Percentiles rank a stretch among this genome's conserved stretches.
These are phyloP conservation scores for Wickerhamiella galacta DNA, from an alignment of 805 yeast species.

Conservation along the genomic window DNA sequence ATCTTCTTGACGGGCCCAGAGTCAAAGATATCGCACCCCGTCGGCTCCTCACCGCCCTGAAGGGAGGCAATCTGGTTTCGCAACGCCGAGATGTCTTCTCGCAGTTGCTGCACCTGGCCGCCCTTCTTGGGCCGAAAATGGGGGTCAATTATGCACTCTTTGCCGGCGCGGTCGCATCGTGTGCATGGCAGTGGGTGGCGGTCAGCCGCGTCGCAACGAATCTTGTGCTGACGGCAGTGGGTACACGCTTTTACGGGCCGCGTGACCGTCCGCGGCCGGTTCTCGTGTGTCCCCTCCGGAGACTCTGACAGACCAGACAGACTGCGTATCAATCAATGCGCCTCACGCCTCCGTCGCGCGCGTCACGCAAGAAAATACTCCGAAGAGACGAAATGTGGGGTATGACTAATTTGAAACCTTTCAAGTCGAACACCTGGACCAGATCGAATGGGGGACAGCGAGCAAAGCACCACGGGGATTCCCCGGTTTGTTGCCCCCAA, in stretches of 20 bases:
- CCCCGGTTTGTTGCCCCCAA: too few relatives aligned
- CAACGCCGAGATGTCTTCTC: conserved; percentile 72
- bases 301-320: too few relatives aligned
- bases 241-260: conserved; percentile 88
- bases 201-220: conserved; percentile 80
- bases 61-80: conserved; percentile 49
- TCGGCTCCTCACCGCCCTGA: conserved; percentile 32
- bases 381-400: too few relatives aligned
- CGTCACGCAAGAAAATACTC: too few relatives aligned
- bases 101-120: conserved; percentile 65
- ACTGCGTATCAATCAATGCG: too few relatives aligned
- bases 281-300: too few relatives aligned
- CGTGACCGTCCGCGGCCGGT: conserved; percentile 22
- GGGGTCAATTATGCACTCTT: conserved; percentile 79
- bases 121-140: conserved; percentile 84
- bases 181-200: conserved; percentile 69
- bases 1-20: background rate
- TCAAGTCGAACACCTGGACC: too few relatives aligned
- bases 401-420: too few relatives aligned
- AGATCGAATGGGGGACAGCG: too few relatives aligned
- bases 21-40: conserved; percentile 7
- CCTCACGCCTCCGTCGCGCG: too few relatives aligned
- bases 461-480: too few relatives aligned
- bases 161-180: conserved; percentile 63
- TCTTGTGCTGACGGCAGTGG: conserved; percentile 87